phyloP scores from a whole-genome alignment of 1,284 basidiomycete species.

The Cystobasidium slooffiae region DNA sequence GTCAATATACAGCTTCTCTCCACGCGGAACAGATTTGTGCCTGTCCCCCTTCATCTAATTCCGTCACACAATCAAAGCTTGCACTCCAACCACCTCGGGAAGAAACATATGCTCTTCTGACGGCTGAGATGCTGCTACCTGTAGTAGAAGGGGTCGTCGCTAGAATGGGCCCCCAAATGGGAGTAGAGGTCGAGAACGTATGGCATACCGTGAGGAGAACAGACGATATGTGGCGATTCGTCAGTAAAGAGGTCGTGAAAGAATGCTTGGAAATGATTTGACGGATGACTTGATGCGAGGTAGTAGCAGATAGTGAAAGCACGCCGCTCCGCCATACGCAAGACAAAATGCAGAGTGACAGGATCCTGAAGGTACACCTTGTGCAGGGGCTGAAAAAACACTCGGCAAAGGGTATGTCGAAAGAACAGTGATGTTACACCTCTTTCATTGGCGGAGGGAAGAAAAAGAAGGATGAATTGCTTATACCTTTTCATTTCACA shows the following conservation, averaged over 20 bases:
- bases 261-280: constrained; percentile 29
- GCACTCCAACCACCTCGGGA: not conserved
- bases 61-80: not conserved
- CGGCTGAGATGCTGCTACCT: not conserved
- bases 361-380: no score
- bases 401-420: no score
- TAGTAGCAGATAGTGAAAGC: not conserved
- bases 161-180: not conserved
- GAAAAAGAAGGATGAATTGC: no score
- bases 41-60: not conserved
- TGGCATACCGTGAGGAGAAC: constrained; percentile 16
- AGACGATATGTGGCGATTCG: constrained; percentile 33
- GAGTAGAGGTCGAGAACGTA: constrained; percentile 1
- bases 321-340: no score
- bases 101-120: constrained; percentile 34
- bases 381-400: no score
- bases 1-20: not conserved
- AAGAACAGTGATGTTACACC: no score
- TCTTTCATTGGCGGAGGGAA: no score
- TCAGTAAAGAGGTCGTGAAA: constrained; percentile 16
- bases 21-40: not conserved
- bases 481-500: no score
- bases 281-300: not conserved
- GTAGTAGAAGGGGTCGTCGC: constrained; percentile 12
- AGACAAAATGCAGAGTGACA: no score